Evolutionary conservation across 2,329 filamentous ascomycete genomes (phyloP), one percentile per base, ranked within the genome.

Genomic region (Aaosphaeria arxii): DNA sequence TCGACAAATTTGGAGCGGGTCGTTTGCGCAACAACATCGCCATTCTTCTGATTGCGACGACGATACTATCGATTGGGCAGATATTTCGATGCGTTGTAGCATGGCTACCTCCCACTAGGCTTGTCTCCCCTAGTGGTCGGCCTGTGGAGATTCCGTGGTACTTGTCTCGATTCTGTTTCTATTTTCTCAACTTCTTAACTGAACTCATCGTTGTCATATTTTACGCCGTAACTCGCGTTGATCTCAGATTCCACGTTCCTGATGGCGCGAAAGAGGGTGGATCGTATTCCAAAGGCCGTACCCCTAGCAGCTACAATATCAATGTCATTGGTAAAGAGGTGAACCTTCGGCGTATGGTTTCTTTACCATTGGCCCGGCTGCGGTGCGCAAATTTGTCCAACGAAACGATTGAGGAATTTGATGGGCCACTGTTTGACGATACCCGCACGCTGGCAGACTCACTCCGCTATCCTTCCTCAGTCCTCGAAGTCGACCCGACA

Each of bases 181-280:
- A 94, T 72, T 71, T 81, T 62, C 89, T 95, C 75, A 88, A 89
- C 72, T 95, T 88, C 61, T 74, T 74, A 24, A 77, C 91, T 32
- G 91, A 96, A 69, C 72, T 91, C 43, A 62, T 87, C 11, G 83
- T 91, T 40, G 77, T 92, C 7, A 79, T 77, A 44, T 72, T 85
- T 7, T 92, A 88, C 70, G 78, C 85, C 1, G 56, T 87, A 11
- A 70, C 77, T 7, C 80, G 90, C 35, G 84, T 95, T 52, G 91
- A 95, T 64, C 77, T 80, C 50, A 82, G 88, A 36, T 95, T 95
- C 74, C 79, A 87, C 62, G 73, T 95, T 30, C 88, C 88, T 0
- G 75, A 94, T 61, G 86, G 87, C 42, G 83, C 83, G 61, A 79
- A 77, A 39, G 77, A 73, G 1, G 55, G 59, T 13, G 66, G 66